Conservation (phyloP, 139 green algal species). For the Coccomyxa sp. region DNA sequence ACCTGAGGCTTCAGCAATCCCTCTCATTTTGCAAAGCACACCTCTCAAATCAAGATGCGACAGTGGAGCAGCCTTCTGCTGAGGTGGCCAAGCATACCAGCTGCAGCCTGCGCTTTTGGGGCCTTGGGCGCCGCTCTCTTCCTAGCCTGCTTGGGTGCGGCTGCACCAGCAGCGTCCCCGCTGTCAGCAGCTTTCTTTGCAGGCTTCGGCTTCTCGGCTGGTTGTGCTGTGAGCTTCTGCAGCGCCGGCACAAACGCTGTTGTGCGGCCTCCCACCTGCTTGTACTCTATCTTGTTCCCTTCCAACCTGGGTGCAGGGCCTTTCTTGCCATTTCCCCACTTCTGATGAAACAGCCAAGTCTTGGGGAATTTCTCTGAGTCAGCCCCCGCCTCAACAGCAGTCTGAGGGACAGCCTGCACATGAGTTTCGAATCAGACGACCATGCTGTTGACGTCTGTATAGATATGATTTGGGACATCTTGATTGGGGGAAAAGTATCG, state of each 20-base stretch:
- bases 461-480: neutral
- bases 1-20: no score
- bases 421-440: constrained; percentile 26
- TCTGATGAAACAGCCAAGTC: constrained; percentile 76
- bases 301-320: constrained; percentile 16
- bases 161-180: neutral
- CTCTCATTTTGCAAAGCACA: neutral
- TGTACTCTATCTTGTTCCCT: constrained; percentile 54
- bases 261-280: constrained; percentile 68
- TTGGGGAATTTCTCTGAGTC: constrained; percentile 53
- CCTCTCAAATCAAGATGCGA: neutral
- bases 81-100: neutral
- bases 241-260: constrained; percentile 70
- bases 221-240: constrained; percentile 47
- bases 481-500: neutral
- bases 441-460: neutral
- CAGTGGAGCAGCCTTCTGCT: neutral
- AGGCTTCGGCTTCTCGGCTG: neutral
- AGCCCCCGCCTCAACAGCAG: constrained; percentile 53
- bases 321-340: constrained; percentile 25
- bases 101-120: neutral
- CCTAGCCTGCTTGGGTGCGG: neutral
- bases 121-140: neutral
- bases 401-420: constrained; percentile 44
- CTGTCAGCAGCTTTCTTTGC: constrained; percentile 6